phyloP scores from a whole-genome alignment of 768 basidiomycete species.

The Cystobasidium tubakii region DNA sequence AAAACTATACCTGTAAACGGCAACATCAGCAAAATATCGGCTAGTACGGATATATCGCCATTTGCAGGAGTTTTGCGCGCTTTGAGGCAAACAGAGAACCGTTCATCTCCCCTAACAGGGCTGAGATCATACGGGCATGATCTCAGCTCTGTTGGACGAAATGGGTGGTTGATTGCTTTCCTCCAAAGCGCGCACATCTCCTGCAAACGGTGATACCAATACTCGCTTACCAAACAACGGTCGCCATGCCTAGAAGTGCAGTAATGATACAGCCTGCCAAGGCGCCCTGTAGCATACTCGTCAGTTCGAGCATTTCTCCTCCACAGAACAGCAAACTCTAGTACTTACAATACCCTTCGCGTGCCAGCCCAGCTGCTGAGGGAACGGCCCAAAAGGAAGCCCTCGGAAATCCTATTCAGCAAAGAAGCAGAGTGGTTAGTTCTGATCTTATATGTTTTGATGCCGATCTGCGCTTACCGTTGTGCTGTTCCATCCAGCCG shows the following conservation, averaged over 20 bases:
- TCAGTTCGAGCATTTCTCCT: not conserved
- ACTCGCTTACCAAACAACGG: constrained; percentile 65
- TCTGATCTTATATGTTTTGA: not conserved
- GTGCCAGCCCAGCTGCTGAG: constrained; percentile 52
- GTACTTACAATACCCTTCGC: constrained; percentile 33
- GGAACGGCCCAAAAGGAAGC: constrained; percentile 56
- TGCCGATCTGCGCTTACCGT: constrained; percentile 29
- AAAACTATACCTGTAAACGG: constrained; percentile 67
- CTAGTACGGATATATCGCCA: constrained; percentile 60
- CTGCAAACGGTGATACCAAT: too few species aligned
- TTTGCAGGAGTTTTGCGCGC: too few species aligned
- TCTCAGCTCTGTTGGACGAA: too few species aligned
- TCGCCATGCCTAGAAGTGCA: constrained; percentile 72
- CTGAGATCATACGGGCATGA: too few species aligned
- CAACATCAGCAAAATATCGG: constrained; percentile 70
- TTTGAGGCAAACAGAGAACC: too few species aligned
- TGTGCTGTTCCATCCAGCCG: constrained; percentile 61
- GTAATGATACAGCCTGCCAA: constrained; percentile 66
- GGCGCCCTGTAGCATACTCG: constrained; percentile 41
- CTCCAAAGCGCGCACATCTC: too few species aligned
- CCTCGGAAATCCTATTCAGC: constrained; percentile 40
- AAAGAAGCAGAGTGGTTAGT: not conserved
- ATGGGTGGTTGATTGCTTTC: too few species aligned
- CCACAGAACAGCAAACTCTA: not conserved
- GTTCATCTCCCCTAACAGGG: too few species aligned